phyloP scores from a whole-genome alignment of 176 grass and related monocot genomes.

The Alloteropsis semialata region DNA sequence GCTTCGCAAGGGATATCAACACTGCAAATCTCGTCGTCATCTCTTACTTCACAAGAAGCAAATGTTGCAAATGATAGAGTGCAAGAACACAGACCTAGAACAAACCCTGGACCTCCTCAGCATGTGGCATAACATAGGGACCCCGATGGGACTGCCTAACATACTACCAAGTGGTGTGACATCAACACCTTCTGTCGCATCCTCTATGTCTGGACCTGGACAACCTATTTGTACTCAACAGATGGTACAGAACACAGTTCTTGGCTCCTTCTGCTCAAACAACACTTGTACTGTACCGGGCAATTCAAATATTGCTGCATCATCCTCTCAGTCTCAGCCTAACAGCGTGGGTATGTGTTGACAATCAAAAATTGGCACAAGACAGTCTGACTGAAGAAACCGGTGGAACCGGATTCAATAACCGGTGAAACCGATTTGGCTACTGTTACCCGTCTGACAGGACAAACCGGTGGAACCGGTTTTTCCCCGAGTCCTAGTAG shows the following conservation, averaged over 20 bases:
- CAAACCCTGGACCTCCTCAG: conserved; percentile 78
- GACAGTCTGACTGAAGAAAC: too few species aligned
- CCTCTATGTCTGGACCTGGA: conserved; percentile 68
- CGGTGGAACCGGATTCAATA: too few species aligned
- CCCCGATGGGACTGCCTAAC: conserved; percentile 85
- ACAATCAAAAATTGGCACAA: too few species aligned
- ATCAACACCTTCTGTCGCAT: conserved; percentile 60
- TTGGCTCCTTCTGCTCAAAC: conserved; percentile 64
- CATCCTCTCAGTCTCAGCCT: conserved; percentile 58
- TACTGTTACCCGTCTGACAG: too few species aligned
- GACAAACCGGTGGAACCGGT: too few species aligned
- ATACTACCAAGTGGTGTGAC: conserved; percentile 87
- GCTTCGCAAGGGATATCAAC: conserved; percentile 60
- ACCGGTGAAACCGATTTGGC: too few species aligned
- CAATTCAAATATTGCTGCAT: conserved; percentile 63
- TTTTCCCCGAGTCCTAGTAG: too few species aligned
- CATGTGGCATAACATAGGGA: conserved; percentile 83
- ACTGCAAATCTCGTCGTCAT: conserved; percentile 72
- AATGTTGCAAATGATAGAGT: conserved; percentile 61
- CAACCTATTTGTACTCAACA: conserved; percentile 50
- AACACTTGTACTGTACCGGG: conserved; percentile 52
- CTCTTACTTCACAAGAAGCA: conserved; percentile 79
- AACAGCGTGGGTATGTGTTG: conserved; percentile 63
- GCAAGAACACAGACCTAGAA: conserved; percentile 81
- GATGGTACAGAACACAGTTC: conserved; percentile 57